Conservation (phyloP, 2,329 filamentous ascomycete genomes). For the Ilyonectria mors-panacis region DNA sequence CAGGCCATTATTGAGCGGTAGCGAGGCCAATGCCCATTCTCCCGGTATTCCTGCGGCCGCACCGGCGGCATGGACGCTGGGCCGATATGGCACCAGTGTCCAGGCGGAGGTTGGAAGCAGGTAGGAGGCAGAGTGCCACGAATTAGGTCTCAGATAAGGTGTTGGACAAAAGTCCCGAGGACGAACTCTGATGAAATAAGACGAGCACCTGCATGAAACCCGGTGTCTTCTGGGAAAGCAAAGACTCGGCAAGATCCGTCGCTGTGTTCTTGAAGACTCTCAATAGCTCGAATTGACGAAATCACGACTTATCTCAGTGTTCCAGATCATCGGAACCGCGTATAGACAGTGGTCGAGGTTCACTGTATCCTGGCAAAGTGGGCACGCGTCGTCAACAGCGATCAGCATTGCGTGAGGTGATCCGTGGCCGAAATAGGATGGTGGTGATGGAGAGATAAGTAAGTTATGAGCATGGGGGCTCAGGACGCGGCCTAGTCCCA, state of each 20-base stretch:
- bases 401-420: background rate
- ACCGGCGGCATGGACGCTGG: background rate
- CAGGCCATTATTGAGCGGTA: background rate
- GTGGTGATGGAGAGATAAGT: background rate
- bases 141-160: conserved; percentile 4
- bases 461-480: background rate
- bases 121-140: background rate
- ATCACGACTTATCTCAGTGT: background rate
- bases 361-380: background rate
- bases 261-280: background rate
- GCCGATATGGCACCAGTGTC: background rate
- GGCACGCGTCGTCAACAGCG: background rate
- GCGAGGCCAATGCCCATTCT: background rate
- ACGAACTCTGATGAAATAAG: too few relatives aligned
- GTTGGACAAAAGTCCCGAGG: conserved; percentile 5
- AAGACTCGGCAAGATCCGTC: too few relatives aligned
- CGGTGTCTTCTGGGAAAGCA: background rate
- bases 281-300: background rate
- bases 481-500: background rate
- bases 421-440: background rate
- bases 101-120: background rate
- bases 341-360: background rate
- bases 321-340: background rate
- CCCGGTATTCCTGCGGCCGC: background rate
- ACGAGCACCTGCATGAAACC: background rate